These are phyloP conservation scores for Alternaria infectoria DNA, from an alignment of 2,329 filamentous ascomycete genomes.

Conservation along the genomic window DNA sequence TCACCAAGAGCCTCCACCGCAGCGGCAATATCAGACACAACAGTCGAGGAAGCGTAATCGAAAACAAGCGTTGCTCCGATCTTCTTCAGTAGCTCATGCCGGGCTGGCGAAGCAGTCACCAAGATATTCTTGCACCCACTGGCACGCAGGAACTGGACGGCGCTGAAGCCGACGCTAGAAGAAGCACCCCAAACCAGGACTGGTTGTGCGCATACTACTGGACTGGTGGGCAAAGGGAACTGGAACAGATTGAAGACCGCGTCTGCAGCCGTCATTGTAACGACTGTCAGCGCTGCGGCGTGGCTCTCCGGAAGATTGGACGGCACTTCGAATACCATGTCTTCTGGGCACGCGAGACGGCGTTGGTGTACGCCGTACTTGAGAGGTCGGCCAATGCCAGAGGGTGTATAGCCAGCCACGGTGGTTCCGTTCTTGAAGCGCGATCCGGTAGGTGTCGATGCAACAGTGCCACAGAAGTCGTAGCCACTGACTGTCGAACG, in stretches of 20 bases:
- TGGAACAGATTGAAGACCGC: slow-evolving; percentile 56
- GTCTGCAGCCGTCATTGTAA: slow-evolving; percentile 62
- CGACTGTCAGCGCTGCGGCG: slow-evolving; percentile 59
- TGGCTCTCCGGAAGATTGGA: slow-evolving; percentile 46
- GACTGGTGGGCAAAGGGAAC: slow-evolving; percentile 57
- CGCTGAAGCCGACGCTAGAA: slow-evolving; percentile 12
- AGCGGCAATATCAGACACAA: slow-evolving; percentile 1
- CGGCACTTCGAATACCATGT: slow-evolving; percentile 49
- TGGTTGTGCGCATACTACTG: slow-evolving; percentile 42
- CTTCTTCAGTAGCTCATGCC: slow-evolving; percentile 7
- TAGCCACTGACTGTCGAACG: slow-evolving; percentile 8
- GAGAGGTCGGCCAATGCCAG: slow-evolving; percentile 48
- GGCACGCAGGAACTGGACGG: slow-evolving; percentile 7
- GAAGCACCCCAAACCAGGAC: slow-evolving; percentile 20
- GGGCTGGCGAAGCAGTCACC: slow-evolving; percentile 15
- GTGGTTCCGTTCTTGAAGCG: slow-evolving; percentile 1
- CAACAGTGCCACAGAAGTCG: slow-evolving; percentile 11
- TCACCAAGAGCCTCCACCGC: slow-evolving; percentile 4
- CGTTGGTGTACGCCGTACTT: slow-evolving; percentile 56
- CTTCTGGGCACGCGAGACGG: slow-evolving; percentile 57
- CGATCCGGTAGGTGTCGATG: background rate
- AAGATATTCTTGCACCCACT: slow-evolving; percentile 14
- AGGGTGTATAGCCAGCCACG: slow-evolving; percentile 60
- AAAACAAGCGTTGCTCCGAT: slow-evolving; percentile 16
- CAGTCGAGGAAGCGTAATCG: slow-evolving; percentile 8